These are phyloP conservation scores for Phytophthora macrochlamydospora DNA, from an alignment of 352 stramenopile genomes.

Conservation along the genomic window DNA sequence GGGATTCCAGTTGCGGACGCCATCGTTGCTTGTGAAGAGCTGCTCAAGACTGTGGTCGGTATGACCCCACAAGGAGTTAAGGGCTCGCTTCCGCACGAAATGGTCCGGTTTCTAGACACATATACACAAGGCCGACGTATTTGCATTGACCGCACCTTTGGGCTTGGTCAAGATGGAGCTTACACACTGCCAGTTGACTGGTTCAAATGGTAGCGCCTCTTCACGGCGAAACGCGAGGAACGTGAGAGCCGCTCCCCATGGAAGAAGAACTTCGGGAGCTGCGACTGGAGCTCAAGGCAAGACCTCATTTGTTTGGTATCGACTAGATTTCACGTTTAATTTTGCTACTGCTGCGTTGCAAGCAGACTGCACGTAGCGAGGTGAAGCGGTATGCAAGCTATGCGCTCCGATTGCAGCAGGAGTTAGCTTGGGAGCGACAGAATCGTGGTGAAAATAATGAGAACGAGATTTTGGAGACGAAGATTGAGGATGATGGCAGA, in stretches of 20 bases:
- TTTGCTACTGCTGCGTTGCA: too few relatives aligned
- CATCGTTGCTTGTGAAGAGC: conserved; percentile 38
- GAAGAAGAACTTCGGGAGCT: conserved; percentile 30
- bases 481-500: conserved; percentile 6
- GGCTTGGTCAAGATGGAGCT: conserved; percentile 46
- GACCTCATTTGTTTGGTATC: too few relatives aligned
- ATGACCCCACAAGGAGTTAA: conserved; percentile 22
- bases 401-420: conserved; percentile 36
- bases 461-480: conserved; percentile 2
- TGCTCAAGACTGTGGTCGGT: conserved; percentile 39
- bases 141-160: conserved; percentile 41
- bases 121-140: conserved; percentile 38
- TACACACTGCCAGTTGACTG: conserved; percentile 53
- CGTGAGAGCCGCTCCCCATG: conserved; percentile 8
- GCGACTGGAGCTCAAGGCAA: conserved; percentile 31
- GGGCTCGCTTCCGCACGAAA: conserved; percentile 25
- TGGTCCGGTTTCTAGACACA: conserved; percentile 32
- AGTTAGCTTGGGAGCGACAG: conserved; percentile 35
- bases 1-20: conserved; percentile 36
- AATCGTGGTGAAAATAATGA: conserved; percentile 1
- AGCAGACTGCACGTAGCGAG: conserved; percentile 31
- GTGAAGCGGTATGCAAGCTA: conserved; percentile 42
- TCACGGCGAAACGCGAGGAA: not conserved
- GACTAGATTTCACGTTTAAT: too few relatives aligned
- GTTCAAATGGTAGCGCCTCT: conserved; percentile 35